phyloP scores from a whole-genome alignment of 345 rosid species.

The Draba incana region DNA sequence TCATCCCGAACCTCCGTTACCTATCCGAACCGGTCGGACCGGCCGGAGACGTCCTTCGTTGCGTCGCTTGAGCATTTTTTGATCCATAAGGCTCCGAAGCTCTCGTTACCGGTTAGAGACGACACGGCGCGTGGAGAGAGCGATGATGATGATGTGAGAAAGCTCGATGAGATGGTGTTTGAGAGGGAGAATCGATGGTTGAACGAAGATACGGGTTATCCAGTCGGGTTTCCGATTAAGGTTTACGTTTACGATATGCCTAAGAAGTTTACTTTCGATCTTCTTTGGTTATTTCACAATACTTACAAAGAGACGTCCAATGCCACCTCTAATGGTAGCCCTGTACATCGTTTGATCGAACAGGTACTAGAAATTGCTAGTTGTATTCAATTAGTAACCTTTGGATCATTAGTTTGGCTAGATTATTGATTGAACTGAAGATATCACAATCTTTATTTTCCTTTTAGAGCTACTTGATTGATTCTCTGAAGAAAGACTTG shows the following conservation, averaged over 20 bases:
- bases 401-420: neutral
- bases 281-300: slow-evolving; percentile 70
- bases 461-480: slow-evolving; percentile 7
- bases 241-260: slow-evolving; percentile 96
- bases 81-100: slow-evolving; percentile 34
- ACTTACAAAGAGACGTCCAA: slow-evolving; percentile 72
- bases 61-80: slow-evolving; percentile 70
- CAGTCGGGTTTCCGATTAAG: slow-evolving; percentile 58
- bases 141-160: slow-evolving; percentile 45
- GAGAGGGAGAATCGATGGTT: slow-evolving; percentile 51
- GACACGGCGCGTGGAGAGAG: slow-evolving; percentile 44
- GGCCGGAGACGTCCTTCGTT: slow-evolving; percentile 70
- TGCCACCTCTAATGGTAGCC: slow-evolving; percentile 97
- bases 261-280: slow-evolving; percentile 75
- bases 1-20: slow-evolving; percentile 27
- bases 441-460: neutral
- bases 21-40: neutral
- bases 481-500: neutral
- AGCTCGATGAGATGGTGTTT: slow-evolving; percentile 52
- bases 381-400: neutral
- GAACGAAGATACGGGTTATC: slow-evolving; percentile 51
- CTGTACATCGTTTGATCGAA: slow-evolving; percentile 91
- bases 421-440: neutral
- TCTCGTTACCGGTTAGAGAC: slow-evolving; percentile 41
- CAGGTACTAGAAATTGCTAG: slow-evolving; percentile 49